A percentile compares a stretch with the other conserved stretches of the same genome.
Evolutionary conservation across 768 basidiomycete genomes (phyloP).

Genomic region (Hydnomerulius pinastri): DNA sequence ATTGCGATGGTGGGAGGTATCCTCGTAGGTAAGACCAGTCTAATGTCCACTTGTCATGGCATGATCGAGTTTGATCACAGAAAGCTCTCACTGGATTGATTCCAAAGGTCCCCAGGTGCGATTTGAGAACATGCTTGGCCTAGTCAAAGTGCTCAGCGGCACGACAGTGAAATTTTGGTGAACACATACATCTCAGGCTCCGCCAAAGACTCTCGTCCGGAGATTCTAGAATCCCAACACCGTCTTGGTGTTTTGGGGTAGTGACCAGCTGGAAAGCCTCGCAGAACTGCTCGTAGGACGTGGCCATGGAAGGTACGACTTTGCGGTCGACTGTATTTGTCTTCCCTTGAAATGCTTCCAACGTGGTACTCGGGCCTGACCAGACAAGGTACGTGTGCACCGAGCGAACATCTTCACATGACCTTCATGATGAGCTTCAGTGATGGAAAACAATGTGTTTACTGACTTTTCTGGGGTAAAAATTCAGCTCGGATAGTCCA

Average conservation of each 20-base stretch:
- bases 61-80: neutral
- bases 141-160: neutral
- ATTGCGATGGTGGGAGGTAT: slow-evolving; percentile 8
- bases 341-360: slow-evolving; percentile 14
- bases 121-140: slow-evolving; percentile 6
- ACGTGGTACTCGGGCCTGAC: slow-evolving; percentile 9
- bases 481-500: slow-evolving; percentile 12
- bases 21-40: slow-evolving; percentile 21
- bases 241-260: neutral
- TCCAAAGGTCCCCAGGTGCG: slow-evolving; percentile 4
- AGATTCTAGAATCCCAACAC: neutral
- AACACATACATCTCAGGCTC: slow-evolving; percentile 9
- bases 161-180: neutral
- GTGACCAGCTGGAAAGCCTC: neutral
- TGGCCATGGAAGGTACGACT: slow-evolving; percentile 1
- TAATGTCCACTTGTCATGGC: neutral
- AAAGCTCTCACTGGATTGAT: slow-evolving; percentile 10
- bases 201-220: neutral
- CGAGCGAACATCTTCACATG: neutral
- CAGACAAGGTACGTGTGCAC: slow-evolving; percentile 14
- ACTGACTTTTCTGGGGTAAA: slow-evolving; percentile 10
- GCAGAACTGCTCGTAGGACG: slow-evolving; percentile 13
- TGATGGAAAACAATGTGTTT: neutral
- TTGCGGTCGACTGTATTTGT: slow-evolving; percentile 9
- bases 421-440: neutral